Base-by-base conservation (phyloP, 306 rosid genomes). In the Senna tora region DNA sequence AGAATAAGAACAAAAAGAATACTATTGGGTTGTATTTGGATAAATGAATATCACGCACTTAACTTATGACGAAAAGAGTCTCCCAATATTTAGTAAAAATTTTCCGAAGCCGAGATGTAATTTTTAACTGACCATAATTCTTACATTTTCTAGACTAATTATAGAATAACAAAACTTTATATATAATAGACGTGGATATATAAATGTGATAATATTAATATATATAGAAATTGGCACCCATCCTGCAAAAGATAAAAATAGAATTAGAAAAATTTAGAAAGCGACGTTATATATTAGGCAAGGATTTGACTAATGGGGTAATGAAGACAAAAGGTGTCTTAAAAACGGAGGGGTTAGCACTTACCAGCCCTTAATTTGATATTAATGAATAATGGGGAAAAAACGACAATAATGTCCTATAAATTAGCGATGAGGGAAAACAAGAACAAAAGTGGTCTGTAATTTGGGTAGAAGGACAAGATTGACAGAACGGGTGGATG, bases 401-500 rank as follows among this genome's bases (percentile, higher is more conserved):
- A 20, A 62, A 75, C 55, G 51, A 16, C 32, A 42, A 28, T 42
- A 71, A 33, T 6, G 3, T 36, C 0, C 6, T 75, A 65, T 33
- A 53, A 64, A 65, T 58, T 43, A 41, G 74, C 46, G 67, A 79
- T 66, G 43, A 19, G n/a, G 43, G 82, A 55, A 79, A 74, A 59
- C 76, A 82, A 66, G 51, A 80, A 56, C 58, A 59, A 75, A 75
- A 33, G 36, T 46, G 83, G 89, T 87, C 91, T 47, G 83, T 72
- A 57, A 47, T 69, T 69, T 58, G 67, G 89, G 58, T 82, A 77
- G 85, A 87, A 85, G 20, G 85, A 90, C 77, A 77, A 84, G 91
- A 92, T 85, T 92, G 96, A 92, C 76, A 81, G 71, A 83, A 83
- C 79, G 42, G 78, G 47, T 67, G 43, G 78, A 51, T 64, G 70